phyloP scores from a whole-genome alignment of 306 rosid species.

The Fagus crenata region DNA sequence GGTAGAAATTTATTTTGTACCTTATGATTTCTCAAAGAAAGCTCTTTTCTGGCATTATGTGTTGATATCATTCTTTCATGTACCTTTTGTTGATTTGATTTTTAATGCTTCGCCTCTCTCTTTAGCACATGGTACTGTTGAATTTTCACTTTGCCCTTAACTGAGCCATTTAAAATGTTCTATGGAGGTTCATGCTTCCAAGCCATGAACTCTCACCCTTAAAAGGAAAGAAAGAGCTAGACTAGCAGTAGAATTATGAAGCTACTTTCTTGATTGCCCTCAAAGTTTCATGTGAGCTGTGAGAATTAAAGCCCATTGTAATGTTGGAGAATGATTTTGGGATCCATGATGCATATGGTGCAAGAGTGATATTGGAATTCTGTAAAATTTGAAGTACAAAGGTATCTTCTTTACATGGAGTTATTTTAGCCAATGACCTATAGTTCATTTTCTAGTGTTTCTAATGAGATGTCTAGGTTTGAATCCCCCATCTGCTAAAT shows the following conservation, averaged over 20 bases:
- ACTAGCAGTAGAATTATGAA: background rate
- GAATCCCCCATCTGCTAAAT: too few relatives aligned
- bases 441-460: too few relatives aligned
- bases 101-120: background rate
- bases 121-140: too few relatives aligned
- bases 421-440: too few relatives aligned
- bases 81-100: background rate
- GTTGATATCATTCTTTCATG: background rate
- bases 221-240: background rate
- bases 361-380: background rate
- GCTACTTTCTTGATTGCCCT: background rate
- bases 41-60: background rate
- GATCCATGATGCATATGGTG: background rate
- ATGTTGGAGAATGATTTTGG: background rate
- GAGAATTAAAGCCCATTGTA: background rate
- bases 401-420: too few relatives aligned
- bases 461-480: too few relatives aligned
- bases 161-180: too few relatives aligned
- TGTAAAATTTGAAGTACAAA: too few relatives aligned
- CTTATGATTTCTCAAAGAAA: background rate
- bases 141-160: too few relatives aligned
- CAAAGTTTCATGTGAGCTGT: background rate
- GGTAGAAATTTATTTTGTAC: background rate
- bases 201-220: background rate
- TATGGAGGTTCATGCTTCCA: too few relatives aligned